Percentiles rank a stretch among this genome's conserved stretches.
These are phyloP conservation scores for Fusarium setosum DNA, from an alignment of 2,329 filamentous ascomycete genomes.

Conservation along the genomic window DNA sequence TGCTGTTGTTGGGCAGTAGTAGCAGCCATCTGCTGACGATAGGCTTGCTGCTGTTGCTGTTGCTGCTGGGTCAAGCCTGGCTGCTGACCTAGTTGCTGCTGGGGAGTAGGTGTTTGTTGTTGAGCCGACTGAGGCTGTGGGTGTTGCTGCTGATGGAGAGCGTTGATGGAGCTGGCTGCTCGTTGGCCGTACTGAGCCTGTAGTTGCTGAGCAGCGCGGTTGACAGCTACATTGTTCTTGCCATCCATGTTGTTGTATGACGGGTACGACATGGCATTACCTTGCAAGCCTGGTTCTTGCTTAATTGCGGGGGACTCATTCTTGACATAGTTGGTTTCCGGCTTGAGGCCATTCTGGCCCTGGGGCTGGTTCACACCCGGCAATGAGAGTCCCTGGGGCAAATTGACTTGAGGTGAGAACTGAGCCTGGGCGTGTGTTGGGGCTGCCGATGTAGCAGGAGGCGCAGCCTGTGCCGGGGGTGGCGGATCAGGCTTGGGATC, in stretches of 20 bases:
- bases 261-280: constrained; percentile 48
- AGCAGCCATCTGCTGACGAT: constrained; percentile 45
- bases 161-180: constrained; percentile 74
- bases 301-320: constrained; percentile 59
- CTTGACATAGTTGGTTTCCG: constrained; percentile 59
- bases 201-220: constrained; percentile 67
- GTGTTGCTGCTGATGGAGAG: constrained; percentile 60
- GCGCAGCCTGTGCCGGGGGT: constrained; percentile 49
- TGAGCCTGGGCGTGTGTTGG: constrained; percentile 46
- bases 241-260: constrained; percentile 48
- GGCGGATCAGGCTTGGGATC: constrained; percentile 83
- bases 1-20: constrained; percentile 45
- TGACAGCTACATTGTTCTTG: constrained; percentile 58
- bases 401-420: constrained; percentile 43
- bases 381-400: constrained; percentile 43
- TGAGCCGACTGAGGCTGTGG: constrained; percentile 39
- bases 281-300: constrained; percentile 55
- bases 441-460: constrained; percentile 34
- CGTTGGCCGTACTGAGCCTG: constrained; percentile 70
- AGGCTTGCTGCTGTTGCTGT: constrained; percentile 46
- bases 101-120: constrained; percentile 39
- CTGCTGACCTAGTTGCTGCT: constrained; percentile 45
- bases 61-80: constrained; percentile 44
- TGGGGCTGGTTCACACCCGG: constrained; percentile 44
- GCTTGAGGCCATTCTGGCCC: constrained; percentile 53